Evolutionary conservation across 2,329 filamentous ascomycete species (phyloP).

Genomic region (Alternaria panax): DNA sequence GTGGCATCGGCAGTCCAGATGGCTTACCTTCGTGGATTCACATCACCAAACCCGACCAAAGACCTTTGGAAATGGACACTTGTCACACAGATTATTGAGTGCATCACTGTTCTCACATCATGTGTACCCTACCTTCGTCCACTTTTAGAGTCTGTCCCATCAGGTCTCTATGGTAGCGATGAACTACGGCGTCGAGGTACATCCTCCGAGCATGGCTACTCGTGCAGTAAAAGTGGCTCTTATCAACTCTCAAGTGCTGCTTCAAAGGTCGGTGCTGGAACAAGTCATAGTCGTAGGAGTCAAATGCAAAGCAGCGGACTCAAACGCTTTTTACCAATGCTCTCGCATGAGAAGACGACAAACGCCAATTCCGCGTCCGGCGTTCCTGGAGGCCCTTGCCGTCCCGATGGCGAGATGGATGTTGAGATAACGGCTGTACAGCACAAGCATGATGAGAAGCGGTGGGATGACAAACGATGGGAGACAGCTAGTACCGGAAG

Average conservation of each 20-base stretch:
- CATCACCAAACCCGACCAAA: constrained; percentile 36
- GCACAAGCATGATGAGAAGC: constrained; percentile 13
- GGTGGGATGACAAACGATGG: constrained; percentile 34
- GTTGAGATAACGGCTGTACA: constrained; percentile 41
- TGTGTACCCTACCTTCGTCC: constrained; percentile 48
- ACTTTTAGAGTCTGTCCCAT: constrained; percentile 43
- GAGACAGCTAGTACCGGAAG: constrained; percentile 45
- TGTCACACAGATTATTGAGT: constrained; percentile 43
- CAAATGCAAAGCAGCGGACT: constrained; percentile 28
- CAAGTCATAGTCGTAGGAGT: constrained; percentile 25
- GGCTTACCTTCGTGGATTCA: constrained; percentile 38
- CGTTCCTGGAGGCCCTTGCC: constrained; percentile 41
- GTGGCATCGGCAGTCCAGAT: constrained; percentile 44
- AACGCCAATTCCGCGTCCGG: constrained; percentile 46
- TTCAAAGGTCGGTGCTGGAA: constrained; percentile 9
- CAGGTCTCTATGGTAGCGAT: constrained; percentile 44
- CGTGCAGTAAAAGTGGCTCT: constrained; percentile 35
- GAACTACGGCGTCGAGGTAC: constrained; percentile 43
- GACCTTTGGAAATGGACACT: constrained; percentile 48
- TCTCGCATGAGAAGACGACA: constrained; percentile 37
- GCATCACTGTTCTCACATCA: constrained; percentile 47
- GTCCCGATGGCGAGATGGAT: constrained; percentile 40
- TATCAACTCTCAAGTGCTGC: constrained; percentile 39
- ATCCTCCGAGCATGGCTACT: constrained; percentile 38
- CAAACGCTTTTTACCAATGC: constrained; percentile 41